phyloP scores from a whole-genome alignment of 31 red algal species.

The Bonnemaisonia californica region DNA sequence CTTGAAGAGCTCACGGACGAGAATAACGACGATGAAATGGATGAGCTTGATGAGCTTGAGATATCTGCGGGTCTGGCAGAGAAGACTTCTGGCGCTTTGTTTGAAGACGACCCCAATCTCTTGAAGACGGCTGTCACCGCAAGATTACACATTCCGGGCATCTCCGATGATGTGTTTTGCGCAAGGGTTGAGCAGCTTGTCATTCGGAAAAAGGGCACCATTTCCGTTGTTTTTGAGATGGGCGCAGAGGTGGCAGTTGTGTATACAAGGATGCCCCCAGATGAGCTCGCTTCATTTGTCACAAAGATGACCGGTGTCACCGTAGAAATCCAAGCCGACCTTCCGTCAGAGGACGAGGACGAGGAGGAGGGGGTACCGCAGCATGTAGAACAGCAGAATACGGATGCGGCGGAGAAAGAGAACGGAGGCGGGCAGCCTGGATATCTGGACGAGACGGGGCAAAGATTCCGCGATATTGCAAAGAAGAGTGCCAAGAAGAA shows the following conservation, averaged over 20 bases:
- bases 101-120: constrained; percentile 24
- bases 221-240: constrained; percentile 79
- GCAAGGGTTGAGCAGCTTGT: constrained; percentile 69
- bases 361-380: no score
- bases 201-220: constrained; percentile 55
- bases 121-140: constrained; percentile 36
- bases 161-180: constrained; percentile 70
- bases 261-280: constrained; percentile 33
- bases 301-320: constrained; percentile 49
- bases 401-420: constrained; percentile 34
- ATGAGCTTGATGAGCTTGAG: constrained; percentile 62
- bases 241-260: constrained; percentile 81
- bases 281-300: constrained; percentile 52
- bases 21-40: constrained; percentile 70
- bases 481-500: constrained; percentile 72
- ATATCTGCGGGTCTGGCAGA: background rate
- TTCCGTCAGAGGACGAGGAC: constrained; percentile 30
- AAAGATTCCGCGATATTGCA: constrained; percentile 56
- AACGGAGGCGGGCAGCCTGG: constrained; percentile 29
- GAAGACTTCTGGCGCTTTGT: constrained; percentile 12
- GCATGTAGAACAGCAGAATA: constrained; percentile 40
- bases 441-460: constrained; percentile 65
- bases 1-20: constrained; percentile 71
- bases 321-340: constrained; percentile 31
- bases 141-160: constrained; percentile 54